Percentiles rank a stretch among this genome's conserved stretches.
Conservation (phyloP, 2,329 filamentous ascomycete species). For the Penicillium sp. region DNA sequence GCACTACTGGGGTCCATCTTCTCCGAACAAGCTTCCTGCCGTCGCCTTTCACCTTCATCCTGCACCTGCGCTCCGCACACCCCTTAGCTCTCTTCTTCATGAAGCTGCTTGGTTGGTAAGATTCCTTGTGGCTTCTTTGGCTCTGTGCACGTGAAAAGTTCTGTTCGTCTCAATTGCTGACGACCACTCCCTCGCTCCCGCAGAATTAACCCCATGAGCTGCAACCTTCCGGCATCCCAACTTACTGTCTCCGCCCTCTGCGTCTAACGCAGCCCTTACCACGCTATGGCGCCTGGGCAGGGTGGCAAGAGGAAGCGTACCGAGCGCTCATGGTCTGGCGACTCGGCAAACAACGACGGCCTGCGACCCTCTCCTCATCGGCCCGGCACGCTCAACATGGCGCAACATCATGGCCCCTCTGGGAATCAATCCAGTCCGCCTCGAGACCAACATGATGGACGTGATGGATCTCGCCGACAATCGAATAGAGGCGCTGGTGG, state of each 20-base stretch:
- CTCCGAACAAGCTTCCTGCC: slow-evolving; percentile 19
- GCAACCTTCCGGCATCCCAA: slow-evolving; percentile 28
- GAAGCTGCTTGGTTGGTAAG: slow-evolving; percentile 16
- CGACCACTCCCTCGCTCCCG: slow-evolving; percentile 4
- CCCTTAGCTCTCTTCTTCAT: slow-evolving; percentile 7
- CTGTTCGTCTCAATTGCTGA: slow-evolving; percentile 15
- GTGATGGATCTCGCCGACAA: slow-evolving; percentile 39
- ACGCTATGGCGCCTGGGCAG: slow-evolving; percentile 51
- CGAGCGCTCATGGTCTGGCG: slow-evolving; percentile 46
- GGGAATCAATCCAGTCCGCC: slow-evolving; percentile 35
- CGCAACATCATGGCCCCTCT: slow-evolving; percentile 50
- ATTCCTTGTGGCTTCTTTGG: not conserved
- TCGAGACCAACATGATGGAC: slow-evolving; percentile 39
- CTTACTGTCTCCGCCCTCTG: slow-evolving; percentile 28
- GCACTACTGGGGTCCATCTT: slow-evolving; percentile 7
- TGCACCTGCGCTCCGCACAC: slow-evolving; percentile 8
- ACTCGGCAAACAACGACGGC: slow-evolving; percentile 39
- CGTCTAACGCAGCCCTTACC: slow-evolving; percentile 24
- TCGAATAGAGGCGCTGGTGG: slow-evolving; percentile 37
- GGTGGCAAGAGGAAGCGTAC: slow-evolving; percentile 56
- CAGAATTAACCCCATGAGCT: slow-evolving; percentile 33
- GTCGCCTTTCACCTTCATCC: slow-evolving; percentile 17
- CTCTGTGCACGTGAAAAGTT: not conserved
- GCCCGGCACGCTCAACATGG: slow-evolving; percentile 50
- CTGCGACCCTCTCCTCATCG: slow-evolving; percentile 48